phyloP scores from a whole-genome alignment of 805 yeast species.

The Vanderwaltozyma yarrowii region DNA sequence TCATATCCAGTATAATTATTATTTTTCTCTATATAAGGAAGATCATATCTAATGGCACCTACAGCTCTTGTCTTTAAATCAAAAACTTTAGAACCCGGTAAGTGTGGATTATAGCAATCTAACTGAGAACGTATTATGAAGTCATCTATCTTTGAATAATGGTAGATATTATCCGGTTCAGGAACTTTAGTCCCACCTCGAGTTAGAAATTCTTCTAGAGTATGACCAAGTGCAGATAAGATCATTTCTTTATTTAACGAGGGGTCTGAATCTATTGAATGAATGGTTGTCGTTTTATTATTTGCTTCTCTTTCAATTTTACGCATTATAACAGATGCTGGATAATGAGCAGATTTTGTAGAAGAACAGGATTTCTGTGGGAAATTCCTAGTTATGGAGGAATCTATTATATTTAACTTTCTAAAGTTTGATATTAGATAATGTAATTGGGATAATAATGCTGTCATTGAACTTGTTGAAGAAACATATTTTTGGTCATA shows the following conservation, averaged over 20 bases:
- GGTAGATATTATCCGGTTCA: slow-evolving; percentile 37
- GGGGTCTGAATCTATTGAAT: slow-evolving; percentile 63
- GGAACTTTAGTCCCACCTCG: background rate
- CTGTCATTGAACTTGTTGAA: slow-evolving; percentile 85
- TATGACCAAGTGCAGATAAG: slow-evolving; percentile 65
- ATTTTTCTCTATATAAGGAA: slow-evolving; percentile 44
- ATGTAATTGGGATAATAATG: slow-evolving; percentile 65
- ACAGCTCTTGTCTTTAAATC: slow-evolving; percentile 91
- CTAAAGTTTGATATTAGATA: slow-evolving; percentile 52
- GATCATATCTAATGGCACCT: slow-evolving; percentile 72
- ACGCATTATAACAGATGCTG: slow-evolving; percentile 49
- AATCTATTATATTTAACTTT: slow-evolving; percentile 35
- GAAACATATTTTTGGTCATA: slow-evolving; percentile 40
- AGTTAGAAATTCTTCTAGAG: slow-evolving; percentile 58
- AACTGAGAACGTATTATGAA: slow-evolving; percentile 84
- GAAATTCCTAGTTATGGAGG: slow-evolving; percentile 36
- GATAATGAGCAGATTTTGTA: slow-evolving; percentile 38
- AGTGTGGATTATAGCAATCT: slow-evolving; percentile 63
- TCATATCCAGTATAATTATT: slow-evolving; percentile 57
- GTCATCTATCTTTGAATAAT: slow-evolving; percentile 57
- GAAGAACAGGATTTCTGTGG: slow-evolving; percentile 29
- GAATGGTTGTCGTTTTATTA: slow-evolving; percentile 33
- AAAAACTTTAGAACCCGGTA: slow-evolving; percentile 88
- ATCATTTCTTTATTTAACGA: slow-evolving; percentile 57
- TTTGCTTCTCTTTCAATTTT: slow-evolving; percentile 14